These are phyloP conservation scores for Moniliophthora roreri DNA, from an alignment of 1,284 basidiomycete species.

Conservation along the genomic window DNA sequence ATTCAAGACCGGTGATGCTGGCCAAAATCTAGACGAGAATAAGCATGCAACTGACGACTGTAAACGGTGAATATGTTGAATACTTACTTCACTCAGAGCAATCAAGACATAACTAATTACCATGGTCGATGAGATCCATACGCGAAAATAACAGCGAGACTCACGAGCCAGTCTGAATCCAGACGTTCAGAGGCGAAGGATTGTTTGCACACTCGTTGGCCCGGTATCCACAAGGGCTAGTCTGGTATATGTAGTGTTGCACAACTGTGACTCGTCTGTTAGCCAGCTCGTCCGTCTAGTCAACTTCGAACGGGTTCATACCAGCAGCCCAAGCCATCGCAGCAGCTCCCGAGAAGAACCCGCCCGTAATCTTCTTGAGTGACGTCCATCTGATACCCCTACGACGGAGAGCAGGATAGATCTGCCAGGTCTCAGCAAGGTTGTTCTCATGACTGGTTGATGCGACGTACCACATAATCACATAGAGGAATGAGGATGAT, in stretches of 20 bases:
- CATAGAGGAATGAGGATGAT: slow-evolving; percentile 75
- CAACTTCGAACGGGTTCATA: slow-evolving; percentile 69
- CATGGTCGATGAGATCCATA: background rate
- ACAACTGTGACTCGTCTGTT: background rate
- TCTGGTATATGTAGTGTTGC: background rate
- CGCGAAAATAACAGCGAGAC: slow-evolving; percentile 16
- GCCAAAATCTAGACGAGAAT: slow-evolving; percentile 58
- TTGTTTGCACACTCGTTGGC: slow-evolving; percentile 35
- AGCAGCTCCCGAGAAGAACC: slow-evolving; percentile 52
- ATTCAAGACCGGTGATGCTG: slow-evolving; percentile 84
- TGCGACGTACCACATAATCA: slow-evolving; percentile 24
- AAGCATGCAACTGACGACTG: background rate
- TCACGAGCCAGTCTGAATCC: slow-evolving; percentile 70
- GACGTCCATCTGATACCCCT: slow-evolving; percentile 56
- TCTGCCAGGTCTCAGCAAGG: slow-evolving; percentile 16
- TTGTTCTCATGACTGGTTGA: background rate
- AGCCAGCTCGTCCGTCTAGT: slow-evolving; percentile 40
- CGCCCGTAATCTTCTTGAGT: slow-evolving; percentile 58
- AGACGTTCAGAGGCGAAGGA: slow-evolving; percentile 67
- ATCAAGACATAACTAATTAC: slow-evolving; percentile 56
- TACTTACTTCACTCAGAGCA: slow-evolving; percentile 68
- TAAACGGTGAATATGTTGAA: background rate
- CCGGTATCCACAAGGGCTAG: slow-evolving; percentile 27
- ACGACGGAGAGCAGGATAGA: slow-evolving; percentile 64
- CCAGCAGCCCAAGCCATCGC: slow-evolving; percentile 37